Conservation (phyloP, 345 rosid species). For the Lagerstroemia speciosa region DNA sequence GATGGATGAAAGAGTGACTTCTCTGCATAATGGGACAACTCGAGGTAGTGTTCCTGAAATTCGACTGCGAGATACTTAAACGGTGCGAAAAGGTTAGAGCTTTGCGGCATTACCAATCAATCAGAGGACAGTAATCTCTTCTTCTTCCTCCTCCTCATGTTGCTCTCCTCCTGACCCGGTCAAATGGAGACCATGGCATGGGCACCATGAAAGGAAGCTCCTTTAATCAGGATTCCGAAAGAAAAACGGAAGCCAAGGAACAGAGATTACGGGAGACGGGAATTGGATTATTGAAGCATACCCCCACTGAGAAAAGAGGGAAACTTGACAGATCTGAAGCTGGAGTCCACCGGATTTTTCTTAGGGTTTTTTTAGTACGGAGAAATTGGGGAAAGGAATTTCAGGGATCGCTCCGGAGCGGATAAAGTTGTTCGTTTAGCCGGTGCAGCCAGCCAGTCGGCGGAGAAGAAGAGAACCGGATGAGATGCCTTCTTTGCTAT, state of each 20-base stretch:
- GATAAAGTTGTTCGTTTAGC: too few relatives aligned
- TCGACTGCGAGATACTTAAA: neutral
- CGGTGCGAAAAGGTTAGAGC: neutral
- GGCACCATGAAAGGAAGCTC: neutral
- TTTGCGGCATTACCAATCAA: neutral
- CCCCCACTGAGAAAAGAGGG: neutral
- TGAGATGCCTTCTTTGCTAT: neutral
- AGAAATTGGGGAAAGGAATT: too few relatives aligned
- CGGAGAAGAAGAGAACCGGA: neutral
- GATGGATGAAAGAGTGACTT: neutral
- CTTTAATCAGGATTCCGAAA: neutral
- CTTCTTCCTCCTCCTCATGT: neutral
- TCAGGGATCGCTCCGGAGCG: too few relatives aligned
- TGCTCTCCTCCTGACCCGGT: too few relatives aligned
- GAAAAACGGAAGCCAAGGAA: too few relatives aligned
- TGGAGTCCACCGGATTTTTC: too few relatives aligned
- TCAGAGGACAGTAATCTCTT: neutral
- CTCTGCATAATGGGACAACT: neutral
- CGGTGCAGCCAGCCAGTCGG: neutral
- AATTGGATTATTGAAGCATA: neutral
- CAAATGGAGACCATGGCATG: too few relatives aligned
- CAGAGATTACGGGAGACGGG: neutral
- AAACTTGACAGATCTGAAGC: neutral
- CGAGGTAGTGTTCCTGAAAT: neutral
- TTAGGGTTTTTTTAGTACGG: too few relatives aligned